Percentiles rank a stretch among this genome's conserved stretches.
phyloP scores from a whole-genome alignment of 768 basidiomycete species.

The Pleurotus sapidus region DNA sequence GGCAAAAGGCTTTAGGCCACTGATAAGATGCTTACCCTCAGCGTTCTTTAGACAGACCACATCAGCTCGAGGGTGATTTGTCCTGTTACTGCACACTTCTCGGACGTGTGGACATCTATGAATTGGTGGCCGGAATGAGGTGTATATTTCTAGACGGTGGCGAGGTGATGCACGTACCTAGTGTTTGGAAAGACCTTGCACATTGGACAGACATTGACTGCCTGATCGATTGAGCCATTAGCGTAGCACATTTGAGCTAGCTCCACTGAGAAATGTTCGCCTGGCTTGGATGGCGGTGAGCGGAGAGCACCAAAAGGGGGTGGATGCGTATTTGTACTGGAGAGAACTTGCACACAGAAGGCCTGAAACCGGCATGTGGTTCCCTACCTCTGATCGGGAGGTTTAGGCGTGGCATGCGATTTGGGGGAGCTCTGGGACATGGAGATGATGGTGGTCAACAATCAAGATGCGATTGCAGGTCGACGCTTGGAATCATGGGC shows the following conservation, averaged over 20 bases:
- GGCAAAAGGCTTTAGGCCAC: conserved; percentile 12
- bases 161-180: conserved; percentile 40
- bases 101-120: conserved; percentile 73
- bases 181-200: conserved; percentile 68
- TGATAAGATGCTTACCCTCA: conserved; percentile 56
- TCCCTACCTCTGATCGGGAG: conserved; percentile 8
- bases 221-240: conserved; percentile 66
- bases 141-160: conserved; percentile 4
- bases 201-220: conserved; percentile 72
- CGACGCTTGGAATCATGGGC: not conserved
- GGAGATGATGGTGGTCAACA: not conserved
- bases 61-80: conserved; percentile 72
- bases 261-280: conserved; percentile 18
- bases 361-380: conserved; percentile 13
- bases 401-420: conserved; percentile 9
- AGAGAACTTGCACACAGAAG: conserved; percentile 20
- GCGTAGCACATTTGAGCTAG: conserved; percentile 65
- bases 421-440: not conserved
- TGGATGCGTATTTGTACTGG: conserved; percentile 37
- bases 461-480: not conserved
- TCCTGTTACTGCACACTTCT: conserved; percentile 74
- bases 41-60: conserved; percentile 82
- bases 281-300: conserved; percentile 7
- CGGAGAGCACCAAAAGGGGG: conserved; percentile 17
- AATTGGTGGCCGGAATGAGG: conserved; percentile 19